A percentile compares a stretch with the other conserved stretches of the same genome.
These are phyloP conservation scores for Ambrosiella cleistominuta DNA, from an alignment of 2,329 filamentous ascomycete species.

Conservation along the genomic window DNA sequence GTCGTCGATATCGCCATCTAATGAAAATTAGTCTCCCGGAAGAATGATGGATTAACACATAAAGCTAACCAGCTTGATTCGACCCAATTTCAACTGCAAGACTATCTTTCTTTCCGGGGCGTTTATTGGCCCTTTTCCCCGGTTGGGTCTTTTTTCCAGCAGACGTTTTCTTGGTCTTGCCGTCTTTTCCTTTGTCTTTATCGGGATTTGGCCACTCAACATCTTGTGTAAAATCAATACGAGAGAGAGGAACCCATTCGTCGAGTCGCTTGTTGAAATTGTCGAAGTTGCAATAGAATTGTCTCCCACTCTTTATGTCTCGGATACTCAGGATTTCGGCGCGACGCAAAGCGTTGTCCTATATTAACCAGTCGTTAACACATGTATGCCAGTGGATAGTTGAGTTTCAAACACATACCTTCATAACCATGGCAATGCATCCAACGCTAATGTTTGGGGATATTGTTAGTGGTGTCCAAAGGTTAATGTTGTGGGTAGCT, in stretches of 20 bases:
- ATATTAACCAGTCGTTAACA: neutral
- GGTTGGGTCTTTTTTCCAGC: conserved; percentile 37
- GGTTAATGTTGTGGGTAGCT: conserved; percentile 1
- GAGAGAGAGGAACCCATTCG: conserved; percentile 73
- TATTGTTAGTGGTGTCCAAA: neutral
- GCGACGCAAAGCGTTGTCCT: conserved; percentile 67
- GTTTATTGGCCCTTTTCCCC: conserved; percentile 41
- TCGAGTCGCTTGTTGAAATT: conserved; percentile 80
- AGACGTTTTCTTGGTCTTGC: conserved; percentile 55
- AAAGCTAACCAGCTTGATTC: conserved; percentile 5
- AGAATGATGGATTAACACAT: neutral
- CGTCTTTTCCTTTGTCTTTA: conserved; percentile 60
- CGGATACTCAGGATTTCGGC: conserved; percentile 94
- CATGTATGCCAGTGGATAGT: neutral
- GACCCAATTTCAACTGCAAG: conserved; percentile 34
- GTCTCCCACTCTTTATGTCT: conserved; percentile 70
- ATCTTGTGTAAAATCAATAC: conserved; percentile 75
- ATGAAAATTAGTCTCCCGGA: neutral
- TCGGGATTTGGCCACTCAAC: conserved; percentile 94
- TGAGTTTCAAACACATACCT: conserved; percentile 17
- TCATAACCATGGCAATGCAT: conserved; percentile 43
- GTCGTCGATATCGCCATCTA: conserved; percentile 34
- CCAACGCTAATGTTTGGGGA: conserved; percentile 24
- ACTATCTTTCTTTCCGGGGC: conserved; percentile 36
- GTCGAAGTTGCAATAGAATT: conserved; percentile 94